Percentiles rank a stretch among this genome's conserved stretches.
Conservation (phyloP, 257 asterid genomes). For the Solanum corneliomulleri region DNA sequence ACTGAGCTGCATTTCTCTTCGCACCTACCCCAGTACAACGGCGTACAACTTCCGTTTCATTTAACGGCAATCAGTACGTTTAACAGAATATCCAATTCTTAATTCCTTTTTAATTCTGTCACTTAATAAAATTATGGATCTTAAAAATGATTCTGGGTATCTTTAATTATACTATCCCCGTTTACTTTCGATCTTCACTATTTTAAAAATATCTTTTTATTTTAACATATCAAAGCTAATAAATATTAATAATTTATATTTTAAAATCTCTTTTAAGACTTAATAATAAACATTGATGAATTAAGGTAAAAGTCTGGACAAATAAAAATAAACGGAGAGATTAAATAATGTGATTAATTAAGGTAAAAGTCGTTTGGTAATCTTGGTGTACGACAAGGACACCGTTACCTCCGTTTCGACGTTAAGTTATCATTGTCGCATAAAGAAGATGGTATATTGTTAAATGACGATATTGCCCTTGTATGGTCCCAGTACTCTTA, state of each 20-base stretch:
- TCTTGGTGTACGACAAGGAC: neutral
- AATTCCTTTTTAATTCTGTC: neutral
- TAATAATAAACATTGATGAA: fast-evolving
- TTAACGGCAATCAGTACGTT: conserved; percentile 12
- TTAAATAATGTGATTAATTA: neutral
- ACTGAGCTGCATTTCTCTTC: neutral
- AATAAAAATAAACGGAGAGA: neutral
- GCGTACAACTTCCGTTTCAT: conserved; percentile 2
- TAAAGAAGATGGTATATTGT: neutral
- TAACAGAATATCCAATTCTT: conserved; percentile 7
- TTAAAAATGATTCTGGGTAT: neutral
- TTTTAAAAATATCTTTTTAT: too few relatives aligned
- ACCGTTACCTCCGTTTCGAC: neutral
- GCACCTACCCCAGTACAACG: conserved; percentile 11
- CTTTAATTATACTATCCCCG: neutral
- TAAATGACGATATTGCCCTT: neutral
- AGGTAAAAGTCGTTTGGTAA: neutral
- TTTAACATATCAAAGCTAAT: too few relatives aligned
- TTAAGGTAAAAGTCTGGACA: neutral
- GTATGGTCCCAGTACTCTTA: neutral
- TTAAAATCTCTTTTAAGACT: neutral
- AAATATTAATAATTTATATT: too few relatives aligned
- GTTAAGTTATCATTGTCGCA: neutral
- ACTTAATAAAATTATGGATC: neutral
- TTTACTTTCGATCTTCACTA: too few relatives aligned